These are phyloP conservation scores for Tetracentron sinense DNA, from an alignment of 164 flowering plant species.

Conservation along the genomic window DNA sequence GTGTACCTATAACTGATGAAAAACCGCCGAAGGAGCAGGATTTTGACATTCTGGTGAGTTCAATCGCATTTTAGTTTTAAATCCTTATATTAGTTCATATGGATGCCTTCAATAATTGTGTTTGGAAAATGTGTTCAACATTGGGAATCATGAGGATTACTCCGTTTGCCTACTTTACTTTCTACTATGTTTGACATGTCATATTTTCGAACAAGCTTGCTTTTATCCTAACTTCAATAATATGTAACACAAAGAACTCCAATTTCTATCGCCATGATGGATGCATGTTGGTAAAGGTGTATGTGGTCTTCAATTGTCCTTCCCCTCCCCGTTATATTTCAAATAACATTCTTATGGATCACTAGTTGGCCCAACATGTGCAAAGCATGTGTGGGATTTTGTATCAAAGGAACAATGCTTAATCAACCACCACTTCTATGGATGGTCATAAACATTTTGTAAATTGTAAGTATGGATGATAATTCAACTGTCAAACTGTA, in stretches of 20 bases:
- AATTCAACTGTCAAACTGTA: too few species aligned
- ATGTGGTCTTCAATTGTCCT: too few species aligned
- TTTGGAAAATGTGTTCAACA: background rate
- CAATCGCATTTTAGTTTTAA: background rate
- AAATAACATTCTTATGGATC: too few species aligned
- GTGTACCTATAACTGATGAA: conserved; percentile 94
- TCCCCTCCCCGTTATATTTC: too few species aligned
- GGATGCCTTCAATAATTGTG: background rate
- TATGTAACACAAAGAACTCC: too few species aligned
- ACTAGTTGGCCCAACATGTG: too few species aligned
- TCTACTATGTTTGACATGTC: background rate
- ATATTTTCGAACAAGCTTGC: background rate
- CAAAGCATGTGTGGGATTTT: too few species aligned
- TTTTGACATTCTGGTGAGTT: conserved; percentile 83
- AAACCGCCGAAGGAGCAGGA: conserved; percentile 92
- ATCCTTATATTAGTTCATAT: background rate
- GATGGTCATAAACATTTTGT: too few species aligned
- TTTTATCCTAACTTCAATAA: too few species aligned
- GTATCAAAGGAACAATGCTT: too few species aligned
- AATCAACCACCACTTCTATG: too few species aligned
- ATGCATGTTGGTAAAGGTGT: background rate
- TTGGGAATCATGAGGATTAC: background rate
- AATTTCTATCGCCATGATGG: background rate
- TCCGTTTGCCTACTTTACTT: background rate
- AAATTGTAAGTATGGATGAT: too few species aligned